These are phyloP conservation scores for Pythium myriotylum DNA, from an alignment of 352 stramenopile genomes.

Conservation along the genomic window DNA sequence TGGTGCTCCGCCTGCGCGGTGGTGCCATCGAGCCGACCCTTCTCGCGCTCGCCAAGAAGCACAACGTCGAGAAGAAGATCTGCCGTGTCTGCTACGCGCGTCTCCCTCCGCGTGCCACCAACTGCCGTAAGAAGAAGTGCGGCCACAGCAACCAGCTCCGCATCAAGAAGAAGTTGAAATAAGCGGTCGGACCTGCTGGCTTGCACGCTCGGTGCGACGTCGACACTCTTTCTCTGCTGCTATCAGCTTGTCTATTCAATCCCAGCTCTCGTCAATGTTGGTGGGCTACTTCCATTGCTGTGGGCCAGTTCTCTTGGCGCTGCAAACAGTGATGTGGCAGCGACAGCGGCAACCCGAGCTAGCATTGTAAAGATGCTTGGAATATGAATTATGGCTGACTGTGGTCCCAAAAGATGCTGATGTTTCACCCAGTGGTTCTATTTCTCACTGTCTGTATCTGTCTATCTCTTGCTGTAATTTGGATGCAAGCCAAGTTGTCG, in stretches of 20 bases:
- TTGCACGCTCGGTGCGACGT: constrained; percentile 14
- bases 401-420: constrained; percentile 19
- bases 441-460: neutral
- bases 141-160: constrained; percentile 99
- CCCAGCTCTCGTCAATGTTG: neutral
- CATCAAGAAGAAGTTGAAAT: constrained; percentile 99
- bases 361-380: constrained; percentile 17
- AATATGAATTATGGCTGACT: constrained; percentile 29
- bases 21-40: constrained; percentile 96
- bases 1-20: constrained; percentile 95
- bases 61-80: constrained; percentile 99
- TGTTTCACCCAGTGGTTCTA: neutral
- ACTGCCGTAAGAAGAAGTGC: constrained; percentile 99
- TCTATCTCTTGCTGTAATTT: neutral
- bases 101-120: constrained; percentile 98
- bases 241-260: constrained; percentile 17
- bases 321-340: neutral
- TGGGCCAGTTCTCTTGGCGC: neutral
- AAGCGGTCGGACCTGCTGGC: constrained; percentile 16
- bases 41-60: constrained; percentile 98
- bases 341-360: neutral
- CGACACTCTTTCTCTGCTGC: constrained; percentile 28
- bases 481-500: too few species aligned
- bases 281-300: neutral
- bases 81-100: constrained; percentile 99